Evolutionary conservation across 257 asterid genomes (phyloP).

Genomic region (Vinca minor): DNA sequence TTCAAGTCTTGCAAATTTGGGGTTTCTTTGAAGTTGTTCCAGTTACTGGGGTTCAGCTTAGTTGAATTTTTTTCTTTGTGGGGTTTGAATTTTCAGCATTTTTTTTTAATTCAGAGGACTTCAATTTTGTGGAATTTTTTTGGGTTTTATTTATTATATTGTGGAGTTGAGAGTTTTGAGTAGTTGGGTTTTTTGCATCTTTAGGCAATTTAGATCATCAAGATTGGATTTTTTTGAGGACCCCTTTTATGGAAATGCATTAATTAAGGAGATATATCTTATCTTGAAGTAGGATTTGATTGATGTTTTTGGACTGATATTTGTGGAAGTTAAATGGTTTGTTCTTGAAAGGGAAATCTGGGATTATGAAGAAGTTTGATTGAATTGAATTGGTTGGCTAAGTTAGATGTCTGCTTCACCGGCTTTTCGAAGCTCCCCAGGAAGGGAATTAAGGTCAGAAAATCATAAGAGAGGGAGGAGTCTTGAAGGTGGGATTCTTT

Average conservation of each 20-base stretch:
- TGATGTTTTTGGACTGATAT: not conserved
- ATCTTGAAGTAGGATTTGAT: not conserved
- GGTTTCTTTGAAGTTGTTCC: constrained; percentile 10
- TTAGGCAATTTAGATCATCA: not conserved
- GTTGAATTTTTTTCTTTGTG: too few relatives aligned
- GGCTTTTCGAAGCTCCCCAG: constrained; percentile 65
- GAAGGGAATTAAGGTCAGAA: constrained; percentile 61
- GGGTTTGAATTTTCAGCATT: constrained; percentile 12
- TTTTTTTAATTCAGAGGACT: constrained; percentile 2
- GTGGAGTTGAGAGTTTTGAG: not conserved
- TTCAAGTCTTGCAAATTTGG: not conserved
- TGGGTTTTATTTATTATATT: constrained; percentile 2
- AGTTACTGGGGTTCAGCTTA: constrained; percentile 1
- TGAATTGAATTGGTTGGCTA: constrained; percentile 14
- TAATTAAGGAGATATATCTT: not conserved
- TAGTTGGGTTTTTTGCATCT: constrained; percentile 2
- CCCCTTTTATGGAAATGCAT: too few relatives aligned
- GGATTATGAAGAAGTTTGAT: constrained; percentile 25
- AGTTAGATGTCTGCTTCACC: constrained; percentile 84
- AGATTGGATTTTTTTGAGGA: constrained; percentile 10
- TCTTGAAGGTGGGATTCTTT: constrained; percentile 61
- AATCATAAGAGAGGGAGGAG: constrained; percentile 84
- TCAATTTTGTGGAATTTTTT: constrained; percentile 1
- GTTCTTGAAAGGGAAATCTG: constrained; percentile 23
- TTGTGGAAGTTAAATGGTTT: constrained; percentile 20